These are phyloP conservation scores for Neurospora hispaniola DNA, from an alignment of 495 filamentous ascomycete species.

Conservation along the genomic window DNA sequence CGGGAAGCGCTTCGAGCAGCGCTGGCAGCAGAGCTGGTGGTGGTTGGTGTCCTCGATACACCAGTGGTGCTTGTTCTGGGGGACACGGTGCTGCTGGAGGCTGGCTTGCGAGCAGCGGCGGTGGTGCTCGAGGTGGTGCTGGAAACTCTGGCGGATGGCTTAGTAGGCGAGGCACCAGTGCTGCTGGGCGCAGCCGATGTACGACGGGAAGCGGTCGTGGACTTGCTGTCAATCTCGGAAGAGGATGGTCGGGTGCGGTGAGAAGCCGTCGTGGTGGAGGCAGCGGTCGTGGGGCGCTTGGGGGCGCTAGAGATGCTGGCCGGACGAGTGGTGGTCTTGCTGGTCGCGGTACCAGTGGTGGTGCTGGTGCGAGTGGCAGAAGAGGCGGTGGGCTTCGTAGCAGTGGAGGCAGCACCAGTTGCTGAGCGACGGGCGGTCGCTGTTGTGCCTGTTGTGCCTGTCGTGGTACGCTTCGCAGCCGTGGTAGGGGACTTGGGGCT, in stretches of 20 bases:
- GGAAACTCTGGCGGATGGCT: constrained; percentile 16
- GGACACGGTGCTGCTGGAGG: constrained; percentile 14
- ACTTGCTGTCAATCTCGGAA: constrained; percentile 40
- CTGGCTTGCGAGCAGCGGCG: constrained; percentile 29
- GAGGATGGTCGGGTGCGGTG: constrained; percentile 35
- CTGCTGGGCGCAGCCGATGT: constrained; percentile 23
- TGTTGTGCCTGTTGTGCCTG: constrained; percentile 7
- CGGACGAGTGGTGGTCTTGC: constrained; percentile 29
- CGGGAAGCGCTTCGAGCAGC: constrained; percentile 20
- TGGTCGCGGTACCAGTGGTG: constrained; percentile 12
- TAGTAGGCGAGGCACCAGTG: constrained; percentile 29
- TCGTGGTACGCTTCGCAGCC: constrained; percentile 18
- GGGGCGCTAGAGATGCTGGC: constrained; percentile 16
- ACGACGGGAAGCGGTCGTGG: constrained; percentile 30
- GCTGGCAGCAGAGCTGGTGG: constrained; percentile 12
- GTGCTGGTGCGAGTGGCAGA: constrained; percentile 28
- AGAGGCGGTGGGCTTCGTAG: constrained; percentile 29
- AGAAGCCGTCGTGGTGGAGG: constrained; percentile 16
- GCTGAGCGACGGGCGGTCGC: constrained; percentile 9
- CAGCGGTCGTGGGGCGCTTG: constrained; percentile 27
- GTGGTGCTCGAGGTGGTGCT: constrained; percentile 24
- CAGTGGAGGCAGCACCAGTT: constrained; percentile 9
- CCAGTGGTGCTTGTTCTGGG: constrained; percentile 18
- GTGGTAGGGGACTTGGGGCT: constrained; percentile 8
- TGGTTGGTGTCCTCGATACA: constrained; percentile 17